Evolutionary conservation across 2,329 filamentous ascomycete species (phyloP).

Genomic region (Aspergillus sp.): DNA sequence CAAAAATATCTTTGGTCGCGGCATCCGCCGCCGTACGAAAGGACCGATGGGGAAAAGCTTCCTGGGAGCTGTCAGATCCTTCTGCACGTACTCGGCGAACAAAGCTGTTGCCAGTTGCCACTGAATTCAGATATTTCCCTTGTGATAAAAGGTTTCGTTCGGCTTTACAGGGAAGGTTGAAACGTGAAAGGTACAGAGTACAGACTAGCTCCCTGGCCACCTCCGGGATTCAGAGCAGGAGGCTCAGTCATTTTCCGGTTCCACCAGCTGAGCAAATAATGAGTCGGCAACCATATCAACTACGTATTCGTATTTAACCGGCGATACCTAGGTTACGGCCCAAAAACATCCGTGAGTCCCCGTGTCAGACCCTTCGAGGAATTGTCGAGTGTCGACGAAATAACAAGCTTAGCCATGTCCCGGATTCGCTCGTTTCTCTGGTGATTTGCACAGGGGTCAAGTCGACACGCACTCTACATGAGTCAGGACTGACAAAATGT

Average conservation of each 20-base stretch:
- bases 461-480: background rate
- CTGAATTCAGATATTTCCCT: background rate
- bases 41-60: background rate
- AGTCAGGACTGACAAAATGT: background rate
- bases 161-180: background rate
- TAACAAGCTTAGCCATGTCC: conserved; percentile 1
- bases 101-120: conserved; percentile 1
- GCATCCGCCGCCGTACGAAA: background rate
- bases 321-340: background rate
- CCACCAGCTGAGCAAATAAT: conserved; percentile 15
- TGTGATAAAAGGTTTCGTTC: background rate
- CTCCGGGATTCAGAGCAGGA: background rate
- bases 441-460: conserved; percentile 15
- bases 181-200: background rate
- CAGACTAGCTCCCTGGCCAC: background rate
- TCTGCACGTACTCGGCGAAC: background rate
- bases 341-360: background rate
- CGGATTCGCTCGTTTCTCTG: background rate
- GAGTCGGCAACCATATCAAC: conserved; percentile 16
- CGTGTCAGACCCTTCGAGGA: background rate
- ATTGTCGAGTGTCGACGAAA: background rate
- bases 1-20: background rate
- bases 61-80: conserved; percentile 13
- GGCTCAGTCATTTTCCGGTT: conserved; percentile 16
- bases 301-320: background rate